phyloP scores from a whole-genome alignment of 768 basidiomycete species.

The Termitomyces bulborhizus region DNA sequence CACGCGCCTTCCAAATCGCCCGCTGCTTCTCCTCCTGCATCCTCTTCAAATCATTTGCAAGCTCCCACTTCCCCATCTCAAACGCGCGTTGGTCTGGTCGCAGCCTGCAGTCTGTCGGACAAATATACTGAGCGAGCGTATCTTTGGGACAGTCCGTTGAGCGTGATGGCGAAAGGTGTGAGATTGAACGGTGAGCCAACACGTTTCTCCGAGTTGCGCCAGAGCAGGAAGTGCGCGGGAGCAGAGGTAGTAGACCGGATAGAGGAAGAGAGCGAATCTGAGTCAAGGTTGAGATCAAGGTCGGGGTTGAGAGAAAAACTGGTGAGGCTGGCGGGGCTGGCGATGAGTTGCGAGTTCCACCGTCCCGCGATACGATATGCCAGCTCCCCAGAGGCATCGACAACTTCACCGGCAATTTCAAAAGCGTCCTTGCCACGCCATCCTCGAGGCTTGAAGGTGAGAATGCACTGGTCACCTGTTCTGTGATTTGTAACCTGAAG shows the following conservation, averaged over 20 bases:
- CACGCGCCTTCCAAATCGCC: constrained; percentile 62
- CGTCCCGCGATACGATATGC: constrained; percentile 90
- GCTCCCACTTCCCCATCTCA: constrained; percentile 81
- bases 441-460: constrained; percentile 94
- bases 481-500: constrained; percentile 78
- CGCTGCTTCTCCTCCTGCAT: constrained; percentile 83
- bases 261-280: constrained; percentile 36
- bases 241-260: not conserved
- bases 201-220: constrained; percentile 87
- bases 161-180: constrained; percentile 88
- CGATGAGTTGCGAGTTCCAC: constrained; percentile 92
- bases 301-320: constrained; percentile 68
- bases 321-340: constrained; percentile 59
- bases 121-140: constrained; percentile 63
- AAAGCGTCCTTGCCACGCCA: constrained; percentile 91
- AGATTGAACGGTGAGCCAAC: constrained; percentile 85
- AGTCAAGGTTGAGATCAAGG: constrained; percentile 39
- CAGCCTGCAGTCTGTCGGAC: constrained; percentile 88
- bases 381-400: no score
- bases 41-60: constrained; percentile 74
- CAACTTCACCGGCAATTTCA: no score
- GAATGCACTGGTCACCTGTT: constrained; percentile 77
- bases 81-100: constrained; percentile 96
- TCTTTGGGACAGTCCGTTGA: constrained; percentile 83
- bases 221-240: constrained; percentile 59